Evolutionary conservation across 441 rosid species (phyloP).

Genomic region (Populus trichocarpa): DNA sequence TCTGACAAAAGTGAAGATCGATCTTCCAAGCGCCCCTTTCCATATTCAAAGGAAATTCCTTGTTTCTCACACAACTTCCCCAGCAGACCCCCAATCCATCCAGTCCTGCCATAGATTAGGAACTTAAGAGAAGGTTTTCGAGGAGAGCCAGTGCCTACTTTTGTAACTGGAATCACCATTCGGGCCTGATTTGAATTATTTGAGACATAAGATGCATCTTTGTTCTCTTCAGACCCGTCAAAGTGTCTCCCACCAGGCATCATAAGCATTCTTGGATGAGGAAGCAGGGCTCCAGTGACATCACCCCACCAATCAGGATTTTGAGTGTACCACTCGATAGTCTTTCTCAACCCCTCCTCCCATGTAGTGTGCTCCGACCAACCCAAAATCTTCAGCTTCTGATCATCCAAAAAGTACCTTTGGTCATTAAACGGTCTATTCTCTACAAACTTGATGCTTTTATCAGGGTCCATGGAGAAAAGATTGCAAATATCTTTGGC

Average conservation of each 20-base stretch:
- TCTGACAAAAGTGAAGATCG: slow-evolving; percentile 59
- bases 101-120: slow-evolving; percentile 80
- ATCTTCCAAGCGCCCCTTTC: slow-evolving; percentile 75
- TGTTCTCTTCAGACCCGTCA: slow-evolving; percentile 52
- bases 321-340: slow-evolving; percentile 70
- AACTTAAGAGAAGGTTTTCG: slow-evolving; percentile 57
- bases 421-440: slow-evolving; percentile 88
- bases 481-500: slow-evolving; percentile 71
- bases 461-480: slow-evolving; percentile 56
- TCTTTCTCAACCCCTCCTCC: slow-evolving; percentile 83
- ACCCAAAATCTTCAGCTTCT: slow-evolving; percentile 71
- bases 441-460: slow-evolving; percentile 70
- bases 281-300: slow-evolving; percentile 80
- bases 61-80: slow-evolving; percentile 75
- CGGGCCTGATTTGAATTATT: slow-evolving; percentile 48
- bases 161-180: slow-evolving; percentile 59
- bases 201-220: slow-evolving; percentile 28
- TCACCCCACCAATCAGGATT: slow-evolving; percentile 97
- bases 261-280: slow-evolving; percentile 89
- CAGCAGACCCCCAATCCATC: slow-evolving; percentile 87
- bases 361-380: slow-evolving; percentile 76
- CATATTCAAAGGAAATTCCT: slow-evolving; percentile 66
- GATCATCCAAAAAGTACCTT: slow-evolving; percentile 82
- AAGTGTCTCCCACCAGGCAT: slow-evolving; percentile 79
- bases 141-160: slow-evolving; percentile 23